Evolutionary conservation across 768 basidiomycete species (phyloP), one percentile per base, ranked within the genome.

Genomic region (Wakefieldia striispora): DNA sequence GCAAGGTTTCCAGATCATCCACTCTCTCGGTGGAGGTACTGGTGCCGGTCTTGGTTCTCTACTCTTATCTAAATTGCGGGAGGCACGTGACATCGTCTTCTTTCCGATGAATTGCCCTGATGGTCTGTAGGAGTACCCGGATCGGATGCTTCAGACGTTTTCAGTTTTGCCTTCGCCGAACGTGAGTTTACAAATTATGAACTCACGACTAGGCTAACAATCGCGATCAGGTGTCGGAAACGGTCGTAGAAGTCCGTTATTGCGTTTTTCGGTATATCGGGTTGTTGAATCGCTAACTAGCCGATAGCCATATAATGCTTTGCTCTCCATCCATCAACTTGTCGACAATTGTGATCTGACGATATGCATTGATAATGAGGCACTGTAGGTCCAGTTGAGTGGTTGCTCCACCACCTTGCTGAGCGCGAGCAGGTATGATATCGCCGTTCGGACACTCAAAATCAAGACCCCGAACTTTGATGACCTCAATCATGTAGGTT

Each of bases 1-100:
- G 17, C 95, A 98, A 72, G 95, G 95, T 1, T 92, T 95, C 63
- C 92, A 95, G 59, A 67, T 94, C 40, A 68, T 93, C 10, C 92
- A 95, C 56, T 92, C 93, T 16, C 80, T 98, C 16, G 93, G 93
- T 31, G 93, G 93, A 52, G 93, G 93, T 33, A 95, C 90, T 3
- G 93, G 92, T 33, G 83, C 92, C 20, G 93, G 93, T 16, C 68
- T 95, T 36, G 92, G 92, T 34, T 85, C 84, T 48, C 72, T 95
- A 37, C 71, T 95, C 46, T 69, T 95, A 31, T 82, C 84, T 33
- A 94, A 94, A 63, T 70, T 94, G 51, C 80, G 89, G 45, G 91
- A 94, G 72, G 89, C 79, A 52, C 56, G 76, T 60, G 52, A 53
- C 39, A 31, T 20, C 14, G 39, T 44, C 24, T 35, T 34, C 45